These are phyloP conservation scores for Zygosaccharomyces lentus DNA, from an alignment of 805 yeast genomes.

Conservation along the genomic window DNA sequence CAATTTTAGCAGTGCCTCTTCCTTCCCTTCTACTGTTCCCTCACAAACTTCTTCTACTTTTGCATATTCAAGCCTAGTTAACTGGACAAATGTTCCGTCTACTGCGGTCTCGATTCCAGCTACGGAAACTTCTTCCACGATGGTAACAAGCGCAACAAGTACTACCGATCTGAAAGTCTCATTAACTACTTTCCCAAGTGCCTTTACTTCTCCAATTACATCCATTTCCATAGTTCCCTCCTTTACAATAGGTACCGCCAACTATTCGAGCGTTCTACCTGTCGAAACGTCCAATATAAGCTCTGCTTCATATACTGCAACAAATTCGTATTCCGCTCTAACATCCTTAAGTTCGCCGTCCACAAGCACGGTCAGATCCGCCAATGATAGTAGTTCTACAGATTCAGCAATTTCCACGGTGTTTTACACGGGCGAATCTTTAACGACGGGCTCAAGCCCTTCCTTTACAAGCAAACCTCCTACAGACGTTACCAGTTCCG, in stretches of 20 bases:
- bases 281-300: too few species aligned
- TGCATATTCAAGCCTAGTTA: too few species aligned
- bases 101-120: background rate
- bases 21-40: background rate
- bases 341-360: background rate
- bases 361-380: background rate
- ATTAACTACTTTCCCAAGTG: background rate
- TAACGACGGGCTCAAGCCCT: background rate
- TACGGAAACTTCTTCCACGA: background rate
- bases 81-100: background rate
- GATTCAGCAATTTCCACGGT: background rate
- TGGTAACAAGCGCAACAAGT: background rate
- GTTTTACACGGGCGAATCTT: background rate
- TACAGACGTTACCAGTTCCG: too few species aligned
- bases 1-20: background rate
- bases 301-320: background rate
- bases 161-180: background rate
- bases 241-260: background rate
- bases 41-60: background rate
- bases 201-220: background rate
- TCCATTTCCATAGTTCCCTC: background rate
- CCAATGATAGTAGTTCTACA: slow-evolving; percentile 2
- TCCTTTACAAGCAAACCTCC: background rate
- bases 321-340: background rate
- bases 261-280: background rate